phyloP scores from a whole-genome alignment of 306 rosid genomes.

The Mucuna pruriens region DNA sequence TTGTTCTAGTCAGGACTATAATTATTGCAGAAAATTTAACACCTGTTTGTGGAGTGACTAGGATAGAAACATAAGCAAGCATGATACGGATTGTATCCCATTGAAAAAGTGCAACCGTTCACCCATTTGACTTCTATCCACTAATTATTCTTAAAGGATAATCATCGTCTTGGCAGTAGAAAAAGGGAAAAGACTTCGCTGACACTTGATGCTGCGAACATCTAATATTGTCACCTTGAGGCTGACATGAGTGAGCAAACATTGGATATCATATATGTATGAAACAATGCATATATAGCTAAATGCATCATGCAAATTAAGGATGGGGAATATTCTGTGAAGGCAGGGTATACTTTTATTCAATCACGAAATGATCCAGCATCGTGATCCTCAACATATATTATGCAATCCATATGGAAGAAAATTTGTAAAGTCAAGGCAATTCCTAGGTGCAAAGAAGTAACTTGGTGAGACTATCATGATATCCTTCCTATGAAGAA shows the following conservation, averaged over 20 bases:
- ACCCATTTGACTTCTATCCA: not conserved
- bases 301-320: too few species aligned
- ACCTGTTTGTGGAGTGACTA: constrained; percentile 8
- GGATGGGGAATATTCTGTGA: too few species aligned
- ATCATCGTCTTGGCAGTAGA: not conserved
- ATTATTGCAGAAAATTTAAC: not conserved
- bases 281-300: not conserved
- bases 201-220: not conserved
- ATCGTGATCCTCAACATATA: too few species aligned
- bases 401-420: too few species aligned
- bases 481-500: too few species aligned
- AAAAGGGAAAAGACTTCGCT: not conserved
- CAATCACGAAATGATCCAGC: too few species aligned
- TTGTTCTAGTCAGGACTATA: not conserved
- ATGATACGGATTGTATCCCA: constrained; percentile 6
- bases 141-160: constrained; percentile 5
- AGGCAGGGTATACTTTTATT: too few species aligned
- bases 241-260: not conserved
- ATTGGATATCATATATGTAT: not conserved
- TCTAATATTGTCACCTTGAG: constrained; percentile 2
- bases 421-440: too few species aligned
- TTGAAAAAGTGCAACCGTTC: not conserved
- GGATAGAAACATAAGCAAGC: constrained; percentile 18
- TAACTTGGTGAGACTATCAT: too few species aligned
- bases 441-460: too few species aligned